phyloP scores from a whole-genome alignment of 202 grass and related monocot genomes.

The Saccharum hybrid region DNA sequence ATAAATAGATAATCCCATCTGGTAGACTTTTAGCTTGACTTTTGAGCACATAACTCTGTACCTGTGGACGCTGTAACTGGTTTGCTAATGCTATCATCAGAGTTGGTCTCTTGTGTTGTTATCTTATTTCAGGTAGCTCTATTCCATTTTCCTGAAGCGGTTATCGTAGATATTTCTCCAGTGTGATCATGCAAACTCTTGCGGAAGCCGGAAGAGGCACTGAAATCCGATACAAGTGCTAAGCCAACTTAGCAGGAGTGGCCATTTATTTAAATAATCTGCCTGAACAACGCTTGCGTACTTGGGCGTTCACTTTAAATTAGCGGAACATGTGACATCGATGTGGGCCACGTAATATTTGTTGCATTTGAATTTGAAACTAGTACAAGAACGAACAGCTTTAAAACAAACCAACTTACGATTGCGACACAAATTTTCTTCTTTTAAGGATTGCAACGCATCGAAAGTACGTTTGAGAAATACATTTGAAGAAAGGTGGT shows the following conservation, averaged over 20 bases:
- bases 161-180: neutral
- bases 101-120: neutral
- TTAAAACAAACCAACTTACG: neutral
- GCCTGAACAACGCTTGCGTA: neutral
- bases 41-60: conserved; percentile 24
- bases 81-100: neutral
- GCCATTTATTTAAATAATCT: neutral
- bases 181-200: neutral
- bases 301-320: neutral
- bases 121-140: neutral
- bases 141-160: neutral
- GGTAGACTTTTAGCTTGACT: conserved; percentile 33
- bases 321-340: neutral
- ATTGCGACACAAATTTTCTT: too few relatives aligned
- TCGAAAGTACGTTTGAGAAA: too few relatives aligned
- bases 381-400: neutral
- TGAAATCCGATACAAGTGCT: neutral
- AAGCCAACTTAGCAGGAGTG: neutral
- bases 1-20: conserved; percentile 9
- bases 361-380: neutral
- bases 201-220: neutral
- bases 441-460: too few relatives aligned
- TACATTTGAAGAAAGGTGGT: too few relatives aligned
- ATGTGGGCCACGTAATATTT: neutral
- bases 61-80: conserved; percentile 14